A percentile compares a stretch with the other conserved stretches of the same genome.
Evolutionary conservation across 192 early-diverging fungal genomes (phyloP).

Genomic region (Rhizophlyctis rosea): DNA sequence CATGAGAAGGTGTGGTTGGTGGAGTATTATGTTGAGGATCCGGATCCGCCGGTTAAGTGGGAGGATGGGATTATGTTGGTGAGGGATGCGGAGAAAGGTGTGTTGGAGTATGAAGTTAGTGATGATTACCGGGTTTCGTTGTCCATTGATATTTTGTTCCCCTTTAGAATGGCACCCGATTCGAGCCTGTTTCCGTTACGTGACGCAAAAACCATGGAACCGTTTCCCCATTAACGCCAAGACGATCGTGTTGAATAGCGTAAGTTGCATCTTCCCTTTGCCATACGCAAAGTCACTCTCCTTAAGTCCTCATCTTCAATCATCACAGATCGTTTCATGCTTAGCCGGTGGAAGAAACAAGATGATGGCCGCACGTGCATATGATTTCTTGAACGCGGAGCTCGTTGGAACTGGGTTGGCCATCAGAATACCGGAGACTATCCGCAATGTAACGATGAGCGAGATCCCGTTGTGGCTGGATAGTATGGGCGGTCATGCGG

Average conservation of each 20-base stretch:
- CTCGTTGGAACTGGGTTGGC: slow-evolving; percentile 64
- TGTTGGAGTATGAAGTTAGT: slow-evolving; percentile 2
- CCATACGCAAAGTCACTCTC: background rate
- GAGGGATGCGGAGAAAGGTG: slow-evolving; percentile 57
- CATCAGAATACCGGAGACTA: slow-evolving; percentile 78
- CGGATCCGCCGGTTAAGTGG: slow-evolving; percentile 75
- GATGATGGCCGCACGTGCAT: slow-evolving; percentile 84
- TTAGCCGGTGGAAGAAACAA: slow-evolving; percentile 87
- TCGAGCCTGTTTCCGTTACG: slow-evolving; percentile 83
- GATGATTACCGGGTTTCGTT: slow-evolving; percentile 4
- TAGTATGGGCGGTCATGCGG: slow-evolving; percentile 83
- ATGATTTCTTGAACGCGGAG: slow-evolving; percentile 83
- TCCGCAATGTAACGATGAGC: slow-evolving; percentile 75
- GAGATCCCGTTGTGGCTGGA: slow-evolving; percentile 81
- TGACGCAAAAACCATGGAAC: slow-evolving; percentile 87
- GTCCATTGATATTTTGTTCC: slow-evolving; percentile 2
- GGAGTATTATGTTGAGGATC: slow-evolving; percentile 70
- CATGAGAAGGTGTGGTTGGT: slow-evolving; percentile 76
- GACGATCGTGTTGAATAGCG: slow-evolving; percentile 74
- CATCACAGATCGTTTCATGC: slow-evolving; percentile 70
- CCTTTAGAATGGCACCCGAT: slow-evolving; percentile 78
- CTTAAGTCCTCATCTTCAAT: background rate
- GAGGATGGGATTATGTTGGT: slow-evolving; percentile 70
- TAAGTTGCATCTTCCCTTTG: no score
- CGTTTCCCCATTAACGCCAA: slow-evolving; percentile 73